These are phyloP conservation scores for Apiospora aurea DNA, from an alignment of 2,329 filamentous ascomycete species.

Conservation along the genomic window DNA sequence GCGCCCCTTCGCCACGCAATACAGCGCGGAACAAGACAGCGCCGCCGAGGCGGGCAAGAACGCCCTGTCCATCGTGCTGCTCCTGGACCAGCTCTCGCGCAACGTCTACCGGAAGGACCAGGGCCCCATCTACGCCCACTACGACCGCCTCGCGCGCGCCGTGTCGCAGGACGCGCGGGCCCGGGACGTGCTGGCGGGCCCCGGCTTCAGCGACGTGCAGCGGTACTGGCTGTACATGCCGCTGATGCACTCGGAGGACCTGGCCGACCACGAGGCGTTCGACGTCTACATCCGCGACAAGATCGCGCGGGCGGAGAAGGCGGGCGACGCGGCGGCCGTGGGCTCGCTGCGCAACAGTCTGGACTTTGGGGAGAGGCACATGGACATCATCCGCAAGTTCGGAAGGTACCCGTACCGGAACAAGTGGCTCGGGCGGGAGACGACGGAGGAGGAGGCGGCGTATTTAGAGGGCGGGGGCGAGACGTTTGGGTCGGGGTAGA, in stretches of 20 bases:
- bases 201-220: slow-evolving; percentile 38
- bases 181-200: slow-evolving; percentile 46
- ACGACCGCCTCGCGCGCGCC: slow-evolving; percentile 61
- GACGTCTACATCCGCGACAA: slow-evolving; percentile 26
- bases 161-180: slow-evolving; percentile 46
- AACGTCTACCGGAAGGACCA: slow-evolving; percentile 64
- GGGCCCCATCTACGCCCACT: slow-evolving; percentile 58
- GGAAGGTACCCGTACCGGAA: slow-evolving; percentile 59
- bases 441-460: slow-evolving; percentile 49
- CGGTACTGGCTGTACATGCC: slow-evolving; percentile 67
- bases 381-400: slow-evolving; percentile 51
- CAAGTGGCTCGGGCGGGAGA: slow-evolving; percentile 47
- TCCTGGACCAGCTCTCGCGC: slow-evolving; percentile 69
- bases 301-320: not conserved
- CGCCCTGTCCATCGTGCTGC: slow-evolving; percentile 59
- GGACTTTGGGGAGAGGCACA: slow-evolving; percentile 45
- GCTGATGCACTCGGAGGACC: slow-evolving; percentile 64
- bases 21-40: slow-evolving; percentile 25
- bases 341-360: slow-evolving; percentile 21
- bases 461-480: slow-evolving; percentile 46
- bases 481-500: slow-evolving; percentile 30
- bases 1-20: slow-evolving; percentile 35
- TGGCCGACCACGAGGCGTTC: slow-evolving; percentile 51
- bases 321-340: slow-evolving; percentile 13
- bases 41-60: slow-evolving; percentile 32